Evolutionary conservation across 306 rosid species (phyloP).

Genomic region (Argentina anserina): DNA sequence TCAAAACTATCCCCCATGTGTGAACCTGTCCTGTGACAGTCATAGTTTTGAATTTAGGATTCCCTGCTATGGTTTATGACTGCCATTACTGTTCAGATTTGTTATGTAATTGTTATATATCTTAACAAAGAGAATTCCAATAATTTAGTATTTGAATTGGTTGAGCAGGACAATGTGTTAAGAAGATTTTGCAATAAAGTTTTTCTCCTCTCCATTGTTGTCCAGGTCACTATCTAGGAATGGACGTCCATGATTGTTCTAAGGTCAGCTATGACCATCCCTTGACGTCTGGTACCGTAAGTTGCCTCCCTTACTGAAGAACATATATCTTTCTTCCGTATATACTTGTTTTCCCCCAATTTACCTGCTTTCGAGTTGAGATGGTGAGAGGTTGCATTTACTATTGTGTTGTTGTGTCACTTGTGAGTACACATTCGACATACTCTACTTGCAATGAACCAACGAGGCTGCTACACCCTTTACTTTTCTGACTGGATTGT

Average conservation of each 20-base stretch:
- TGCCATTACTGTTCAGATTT: not conserved
- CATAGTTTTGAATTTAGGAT: not conserved
- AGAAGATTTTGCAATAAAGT: not conserved
- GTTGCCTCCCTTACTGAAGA: conserved; percentile 40
- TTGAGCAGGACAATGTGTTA: not conserved
- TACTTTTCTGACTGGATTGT: conserved; percentile 2
- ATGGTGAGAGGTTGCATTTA: not conserved
- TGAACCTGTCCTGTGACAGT: not conserved
- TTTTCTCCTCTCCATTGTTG: not conserved
- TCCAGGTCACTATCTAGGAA: conserved; percentile 91
- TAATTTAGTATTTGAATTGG: conserved; percentile 8
- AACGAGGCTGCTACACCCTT: not conserved
- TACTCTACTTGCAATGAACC: conserved; percentile 1
- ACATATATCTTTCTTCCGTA: not conserved
- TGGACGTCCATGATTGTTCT: conserved; percentile 91
- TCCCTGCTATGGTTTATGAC: not conserved
- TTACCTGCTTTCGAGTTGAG: not conserved
- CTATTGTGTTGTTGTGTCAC: not conserved
- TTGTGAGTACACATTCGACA: not conserved
- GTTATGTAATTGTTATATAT: not conserved
- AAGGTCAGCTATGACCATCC: conserved; percentile 52
- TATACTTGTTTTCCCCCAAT: not conserved
- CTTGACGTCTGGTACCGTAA: conserved; percentile 93
- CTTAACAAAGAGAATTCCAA: not conserved
- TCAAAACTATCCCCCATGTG: not conserved